Conservation (phyloP, 176 grass and related monocot species). For the Carex kokanica region DNA sequence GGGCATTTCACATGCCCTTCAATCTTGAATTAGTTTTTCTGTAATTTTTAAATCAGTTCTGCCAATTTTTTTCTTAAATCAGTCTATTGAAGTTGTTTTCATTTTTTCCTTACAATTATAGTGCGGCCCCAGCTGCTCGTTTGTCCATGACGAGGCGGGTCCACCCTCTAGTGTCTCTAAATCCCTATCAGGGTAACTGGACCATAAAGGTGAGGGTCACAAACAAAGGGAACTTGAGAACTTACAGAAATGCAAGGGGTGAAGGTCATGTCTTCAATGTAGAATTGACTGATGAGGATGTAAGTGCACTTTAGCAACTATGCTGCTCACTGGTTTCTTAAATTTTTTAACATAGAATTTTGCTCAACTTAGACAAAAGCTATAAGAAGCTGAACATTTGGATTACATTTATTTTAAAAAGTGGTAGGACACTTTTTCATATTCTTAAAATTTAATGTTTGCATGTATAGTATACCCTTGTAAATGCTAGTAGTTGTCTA, state of each 20-base stretch:
- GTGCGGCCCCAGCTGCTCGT: conserved; percentile 77
- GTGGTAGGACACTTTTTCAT: background rate
- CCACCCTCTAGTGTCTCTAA: conserved; percentile 75
- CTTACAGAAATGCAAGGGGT: conserved; percentile 77
- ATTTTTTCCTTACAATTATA: conserved; percentile 14
- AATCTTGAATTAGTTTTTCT: background rate
- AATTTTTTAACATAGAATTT: background rate
- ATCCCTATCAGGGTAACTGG: conserved; percentile 97
- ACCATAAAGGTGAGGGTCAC: conserved; percentile 95
- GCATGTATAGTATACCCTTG: background rate
- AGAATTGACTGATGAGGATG: conserved; percentile 95
- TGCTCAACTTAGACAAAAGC: background rate
- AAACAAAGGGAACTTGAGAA: conserved; percentile 79
- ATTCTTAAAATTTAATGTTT: background rate
- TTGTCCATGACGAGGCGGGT: conserved; percentile 86
- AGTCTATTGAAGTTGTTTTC: background rate
- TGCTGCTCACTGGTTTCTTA: background rate
- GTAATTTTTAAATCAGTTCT: background rate
- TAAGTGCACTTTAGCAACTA: conserved; percentile 35
- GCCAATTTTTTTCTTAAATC: background rate
- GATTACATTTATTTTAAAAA: background rate
- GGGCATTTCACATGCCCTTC: background rate
- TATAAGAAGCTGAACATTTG: background rate
- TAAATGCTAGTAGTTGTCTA: background rate
- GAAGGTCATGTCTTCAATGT: conserved; percentile 95